phyloP scores from a whole-genome alignment of 768 basidiomycete genomes.

The Termitomyces sp. region DNA sequence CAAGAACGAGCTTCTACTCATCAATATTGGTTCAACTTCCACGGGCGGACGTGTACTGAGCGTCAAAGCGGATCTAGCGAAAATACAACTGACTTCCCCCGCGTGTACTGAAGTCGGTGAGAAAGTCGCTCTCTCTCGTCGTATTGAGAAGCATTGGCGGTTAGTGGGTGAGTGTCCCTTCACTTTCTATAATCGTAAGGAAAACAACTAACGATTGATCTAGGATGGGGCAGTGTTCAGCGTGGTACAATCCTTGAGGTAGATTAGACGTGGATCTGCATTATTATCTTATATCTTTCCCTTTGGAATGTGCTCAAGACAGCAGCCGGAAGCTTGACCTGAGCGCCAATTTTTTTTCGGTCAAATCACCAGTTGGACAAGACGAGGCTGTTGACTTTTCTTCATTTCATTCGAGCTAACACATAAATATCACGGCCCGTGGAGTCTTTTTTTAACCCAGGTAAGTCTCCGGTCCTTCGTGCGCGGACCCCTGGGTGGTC shows the following conservation, averaged over 20 bases:
- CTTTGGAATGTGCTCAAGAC: not conserved
- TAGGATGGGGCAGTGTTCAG: conserved; percentile 76
- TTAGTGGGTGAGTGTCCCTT: conserved; percentile 69
- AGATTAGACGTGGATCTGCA: conserved; percentile 37
- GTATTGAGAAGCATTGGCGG: conserved; percentile 98
- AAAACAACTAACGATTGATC: not conserved
- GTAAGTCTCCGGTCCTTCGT: too few species aligned
- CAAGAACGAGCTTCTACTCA: conserved; percentile 88
- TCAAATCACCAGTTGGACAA: not conserved
- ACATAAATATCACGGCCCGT: not conserved
- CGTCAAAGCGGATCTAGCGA: conserved; percentile 93
- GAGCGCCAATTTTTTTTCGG: not conserved
- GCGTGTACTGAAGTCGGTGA: conserved; percentile 97
- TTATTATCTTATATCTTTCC: not conserved
- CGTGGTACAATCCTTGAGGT: conserved; percentile 80
- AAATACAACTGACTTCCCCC: conserved; percentile 90
- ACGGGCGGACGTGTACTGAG: conserved; percentile 93
- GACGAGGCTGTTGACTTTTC: not conserved
- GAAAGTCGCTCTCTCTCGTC: conserved; percentile 91
- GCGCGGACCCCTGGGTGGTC: too few species aligned
- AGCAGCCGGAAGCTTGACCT: not conserved
- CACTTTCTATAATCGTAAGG: not conserved
- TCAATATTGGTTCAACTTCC: conserved; percentile 98
- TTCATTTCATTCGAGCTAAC: not conserved
- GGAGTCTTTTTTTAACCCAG: not conserved